These are phyloP conservation scores for Ganoderma multipileum DNA, from an alignment of 1,284 basidiomycete genomes.

Conservation along the genomic window DNA sequence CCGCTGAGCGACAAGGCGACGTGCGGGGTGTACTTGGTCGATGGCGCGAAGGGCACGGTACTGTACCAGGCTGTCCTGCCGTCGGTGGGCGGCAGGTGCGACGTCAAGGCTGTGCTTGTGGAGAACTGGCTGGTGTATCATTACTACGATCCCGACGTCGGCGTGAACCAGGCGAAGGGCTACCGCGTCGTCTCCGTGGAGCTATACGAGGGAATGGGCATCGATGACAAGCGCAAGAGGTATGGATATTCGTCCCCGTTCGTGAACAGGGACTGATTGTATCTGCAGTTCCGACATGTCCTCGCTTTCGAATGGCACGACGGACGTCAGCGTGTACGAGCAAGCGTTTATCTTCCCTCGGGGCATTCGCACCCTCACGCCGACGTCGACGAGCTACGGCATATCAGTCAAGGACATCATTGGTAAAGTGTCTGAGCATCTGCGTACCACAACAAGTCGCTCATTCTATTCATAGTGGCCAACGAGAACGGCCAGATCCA, in stretches of 20 bases:
- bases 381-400: conserved; percentile 87
- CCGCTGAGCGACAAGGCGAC: conserved; percentile 32
- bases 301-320: conserved; percentile 63
- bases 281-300: conserved; percentile 72
- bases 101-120: conserved; percentile 72
- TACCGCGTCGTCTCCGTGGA: conserved; percentile 83
- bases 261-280: conserved; percentile 18
- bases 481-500: conserved; percentile 80
- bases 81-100: conserved; percentile 53
- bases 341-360: conserved; percentile 79
- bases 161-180: conserved; percentile 64
- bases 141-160: conserved; percentile 71
- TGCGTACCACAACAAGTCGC: too few relatives aligned
- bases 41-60: conserved; percentile 79
- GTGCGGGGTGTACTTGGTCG: conserved; percentile 80
- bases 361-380: conserved; percentile 71
- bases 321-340: conserved; percentile 64
- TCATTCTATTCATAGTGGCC: conserved; percentile 67
- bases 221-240: conserved; percentile 77
- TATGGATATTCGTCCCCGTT: conserved; percentile 46
- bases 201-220: conserved; percentile 78
- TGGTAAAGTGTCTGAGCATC: conserved; percentile 52
- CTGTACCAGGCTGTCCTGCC: conserved; percentile 71
- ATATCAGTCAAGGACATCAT: conserved; percentile 89
- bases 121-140: conserved; percentile 97